Evolutionary conservation across 1,284 basidiomycete species (phyloP).

Genomic region (Trametes versicolor): DNA sequence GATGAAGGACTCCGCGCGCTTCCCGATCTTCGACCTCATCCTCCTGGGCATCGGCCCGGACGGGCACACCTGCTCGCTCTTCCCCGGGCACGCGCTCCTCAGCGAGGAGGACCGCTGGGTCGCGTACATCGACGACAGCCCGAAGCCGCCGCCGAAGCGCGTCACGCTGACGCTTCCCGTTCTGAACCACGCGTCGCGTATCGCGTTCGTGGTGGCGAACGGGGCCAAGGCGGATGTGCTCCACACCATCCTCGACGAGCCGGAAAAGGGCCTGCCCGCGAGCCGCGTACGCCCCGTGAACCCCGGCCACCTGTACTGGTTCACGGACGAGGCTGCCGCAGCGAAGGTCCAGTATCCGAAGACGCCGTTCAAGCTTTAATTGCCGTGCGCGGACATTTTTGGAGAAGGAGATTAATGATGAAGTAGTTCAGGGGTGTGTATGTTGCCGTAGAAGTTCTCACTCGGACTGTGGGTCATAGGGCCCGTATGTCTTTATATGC

Average conservation of each 20-base stretch:
- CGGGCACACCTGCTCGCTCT: slow-evolving; percentile 96
- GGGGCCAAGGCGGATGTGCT: slow-evolving; percentile 87
- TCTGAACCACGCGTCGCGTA: slow-evolving; percentile 89
- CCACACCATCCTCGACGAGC: slow-evolving; percentile 79
- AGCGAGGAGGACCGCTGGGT: slow-evolving; percentile 93
- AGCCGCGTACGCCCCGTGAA: slow-evolving; percentile 82
- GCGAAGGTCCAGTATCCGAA: slow-evolving; percentile 67
- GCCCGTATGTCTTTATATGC: slow-evolving; percentile 26
- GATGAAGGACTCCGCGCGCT: slow-evolving; percentile 88
- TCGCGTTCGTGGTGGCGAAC: slow-evolving; percentile 91
- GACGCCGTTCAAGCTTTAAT: slow-evolving; percentile 63
- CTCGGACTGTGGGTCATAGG: slow-evolving; percentile 12
- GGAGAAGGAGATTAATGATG: slow-evolving; percentile 3
- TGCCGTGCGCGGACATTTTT: neutral
- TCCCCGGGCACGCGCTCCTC: slow-evolving; percentile 91
- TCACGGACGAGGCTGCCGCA: slow-evolving; percentile 86
- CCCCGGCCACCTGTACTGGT: slow-evolving; percentile 93
- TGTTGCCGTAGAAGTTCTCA: slow-evolving; percentile 26
- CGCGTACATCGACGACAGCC: slow-evolving; percentile 91
- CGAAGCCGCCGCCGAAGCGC: slow-evolving; percentile 91
- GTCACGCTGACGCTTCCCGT: slow-evolving; percentile 94
- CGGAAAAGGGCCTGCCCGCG: slow-evolving; percentile 85
- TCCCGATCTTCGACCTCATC: slow-evolving; percentile 95
- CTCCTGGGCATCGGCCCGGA: slow-evolving; percentile 95
- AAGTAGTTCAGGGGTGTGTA: slow-evolving; percentile 21